phyloP scores from a whole-genome alignment of 2,329 filamentous ascomycete species.

The Claviceps spartinae region DNA sequence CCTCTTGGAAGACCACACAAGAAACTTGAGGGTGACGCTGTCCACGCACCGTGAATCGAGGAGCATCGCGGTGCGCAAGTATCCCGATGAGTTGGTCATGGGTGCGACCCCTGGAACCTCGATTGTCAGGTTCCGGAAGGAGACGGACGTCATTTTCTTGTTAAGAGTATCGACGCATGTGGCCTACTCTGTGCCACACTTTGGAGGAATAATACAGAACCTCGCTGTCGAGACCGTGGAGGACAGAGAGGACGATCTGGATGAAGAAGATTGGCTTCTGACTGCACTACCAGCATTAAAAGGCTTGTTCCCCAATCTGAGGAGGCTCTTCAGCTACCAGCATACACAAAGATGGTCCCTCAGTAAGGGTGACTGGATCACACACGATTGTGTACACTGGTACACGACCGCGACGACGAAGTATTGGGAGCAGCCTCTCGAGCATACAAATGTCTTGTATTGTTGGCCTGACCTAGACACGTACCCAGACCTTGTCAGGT shows the following conservation, averaged over 20 bases:
- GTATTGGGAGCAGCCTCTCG: slow-evolving; percentile 12
- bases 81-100: slow-evolving; percentile 20
- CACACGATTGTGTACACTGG: slow-evolving; percentile 14
- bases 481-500: slow-evolving; percentile 16
- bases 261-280: neutral
- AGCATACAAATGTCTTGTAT: slow-evolving; percentile 13
- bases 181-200: slow-evolving; percentile 12
- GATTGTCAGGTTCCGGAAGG: slow-evolving; percentile 16
- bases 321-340: slow-evolving; percentile 13
- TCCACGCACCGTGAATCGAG: slow-evolving; percentile 24
- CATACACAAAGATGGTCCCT: neutral
- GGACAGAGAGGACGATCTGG: neutral
- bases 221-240: slow-evolving; percentile 12
- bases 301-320: slow-evolving; percentile 13
- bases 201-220: slow-evolving; percentile 17
- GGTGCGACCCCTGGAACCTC: slow-evolving; percentile 12
- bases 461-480: slow-evolving; percentile 22
- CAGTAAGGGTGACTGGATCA: slow-evolving; percentile 17
- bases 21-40: slow-evolving; percentile 16
- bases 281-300: neutral
- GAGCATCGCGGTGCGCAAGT: slow-evolving; percentile 15
- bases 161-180: slow-evolving; percentile 2
- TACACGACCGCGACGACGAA: slow-evolving; percentile 14
- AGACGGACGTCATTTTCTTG: slow-evolving; percentile 19
- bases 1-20: slow-evolving; percentile 16